Percentiles rank a stretch among this genome's conserved stretches.
These are phyloP conservation scores for Ophiostoma quercus DNA, from an alignment of 2,329 filamentous ascomycete species.

Conservation along the genomic window DNA sequence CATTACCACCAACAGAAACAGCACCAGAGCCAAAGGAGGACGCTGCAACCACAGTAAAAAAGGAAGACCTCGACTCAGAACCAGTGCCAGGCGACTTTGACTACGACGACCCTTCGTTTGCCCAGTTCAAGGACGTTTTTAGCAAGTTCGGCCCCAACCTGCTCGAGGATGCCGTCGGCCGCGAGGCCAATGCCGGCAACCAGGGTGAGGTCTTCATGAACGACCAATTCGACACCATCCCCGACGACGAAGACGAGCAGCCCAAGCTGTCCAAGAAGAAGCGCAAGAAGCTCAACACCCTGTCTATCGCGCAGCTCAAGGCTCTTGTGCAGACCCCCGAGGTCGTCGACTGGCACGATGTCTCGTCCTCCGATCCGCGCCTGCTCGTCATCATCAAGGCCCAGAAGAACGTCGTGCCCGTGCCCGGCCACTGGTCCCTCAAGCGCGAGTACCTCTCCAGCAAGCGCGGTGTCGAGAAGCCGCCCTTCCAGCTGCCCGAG, in stretches of 20 bases:
- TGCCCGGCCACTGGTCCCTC: conserved; percentile 88
- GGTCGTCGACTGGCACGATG: conserved; percentile 95
- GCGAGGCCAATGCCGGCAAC: conserved; percentile 62
- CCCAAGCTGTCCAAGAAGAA: conserved; percentile 88
- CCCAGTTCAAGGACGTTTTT: conserved; percentile 78
- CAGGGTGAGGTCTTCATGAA: conserved; percentile 82
- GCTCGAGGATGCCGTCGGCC: conserved; percentile 58
- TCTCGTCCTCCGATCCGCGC: conserved; percentile 80
- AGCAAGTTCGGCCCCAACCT: conserved; percentile 66
- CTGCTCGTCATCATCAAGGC: conserved; percentile 92
- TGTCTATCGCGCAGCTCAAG: conserved; percentile 91
- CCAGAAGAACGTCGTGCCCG: conserved; percentile 90
- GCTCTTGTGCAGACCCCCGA: conserved; percentile 86
- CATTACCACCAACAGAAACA: conserved; percentile 1
- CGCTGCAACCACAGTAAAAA: conserved; percentile 21
- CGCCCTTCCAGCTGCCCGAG: conserved; percentile 84
- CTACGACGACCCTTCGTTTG: conserved; percentile 70
- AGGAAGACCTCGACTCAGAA: conserved; percentile 25
- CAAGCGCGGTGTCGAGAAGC: conserved; percentile 93
- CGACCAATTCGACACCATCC: conserved; percentile 80
- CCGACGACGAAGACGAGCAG: conserved; percentile 65
- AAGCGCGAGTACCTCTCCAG: conserved; percentile 97
- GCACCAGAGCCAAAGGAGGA: conserved; percentile 30
- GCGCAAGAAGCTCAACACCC: conserved; percentile 81
- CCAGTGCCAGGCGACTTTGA: conserved; percentile 41